Conservation (phyloP, 371 early-diverging fungal species). For the Apophysomyces elegans region DNA sequence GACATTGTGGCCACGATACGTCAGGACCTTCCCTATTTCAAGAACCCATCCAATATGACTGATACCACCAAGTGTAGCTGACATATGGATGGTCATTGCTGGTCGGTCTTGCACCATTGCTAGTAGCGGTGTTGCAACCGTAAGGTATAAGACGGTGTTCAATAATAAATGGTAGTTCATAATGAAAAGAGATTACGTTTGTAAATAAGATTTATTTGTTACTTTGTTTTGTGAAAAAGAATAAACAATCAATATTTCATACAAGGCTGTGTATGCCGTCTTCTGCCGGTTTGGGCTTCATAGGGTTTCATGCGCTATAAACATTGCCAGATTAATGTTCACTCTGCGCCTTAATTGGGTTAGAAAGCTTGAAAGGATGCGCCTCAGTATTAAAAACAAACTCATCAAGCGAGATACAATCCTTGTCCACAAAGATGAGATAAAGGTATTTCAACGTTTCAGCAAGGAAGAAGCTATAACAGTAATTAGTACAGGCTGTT, state of each 20-base stretch:
- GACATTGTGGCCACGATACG: slow-evolving; percentile 24
- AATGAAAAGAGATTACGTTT: neutral
- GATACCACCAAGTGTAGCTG: slow-evolving; percentile 21
- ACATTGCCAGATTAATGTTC: neutral
- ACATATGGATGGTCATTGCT: slow-evolving; percentile 21
- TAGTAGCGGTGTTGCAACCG: neutral
- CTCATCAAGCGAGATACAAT: slow-evolving; percentile 66
- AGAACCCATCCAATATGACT: slow-evolving; percentile 28
- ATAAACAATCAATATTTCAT: no score
- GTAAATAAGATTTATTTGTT: neutral
- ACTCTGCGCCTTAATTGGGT: slow-evolving; percentile 33
- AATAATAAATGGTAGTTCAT: neutral
- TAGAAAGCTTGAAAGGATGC: slow-evolving; percentile 54
- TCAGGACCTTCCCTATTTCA: slow-evolving; percentile 24
- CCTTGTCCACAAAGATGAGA: slow-evolving; percentile 69
- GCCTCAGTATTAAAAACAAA: slow-evolving; percentile 39
- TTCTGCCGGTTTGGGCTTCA: neutral
- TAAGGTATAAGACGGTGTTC: neutral
- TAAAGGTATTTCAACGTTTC: slow-evolving; percentile 94
- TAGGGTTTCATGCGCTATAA: neutral
- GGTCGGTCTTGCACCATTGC: neutral
- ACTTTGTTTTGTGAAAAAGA: neutral
- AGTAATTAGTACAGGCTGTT: neutral
- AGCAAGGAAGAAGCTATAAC: slow-evolving; percentile 74
- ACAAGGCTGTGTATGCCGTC: neutral